A percentile compares a stretch with the other conserved stretches of the same genome.
phyloP scores from a whole-genome alignment of 805 yeast species.

The Starmerella kuoi region DNA sequence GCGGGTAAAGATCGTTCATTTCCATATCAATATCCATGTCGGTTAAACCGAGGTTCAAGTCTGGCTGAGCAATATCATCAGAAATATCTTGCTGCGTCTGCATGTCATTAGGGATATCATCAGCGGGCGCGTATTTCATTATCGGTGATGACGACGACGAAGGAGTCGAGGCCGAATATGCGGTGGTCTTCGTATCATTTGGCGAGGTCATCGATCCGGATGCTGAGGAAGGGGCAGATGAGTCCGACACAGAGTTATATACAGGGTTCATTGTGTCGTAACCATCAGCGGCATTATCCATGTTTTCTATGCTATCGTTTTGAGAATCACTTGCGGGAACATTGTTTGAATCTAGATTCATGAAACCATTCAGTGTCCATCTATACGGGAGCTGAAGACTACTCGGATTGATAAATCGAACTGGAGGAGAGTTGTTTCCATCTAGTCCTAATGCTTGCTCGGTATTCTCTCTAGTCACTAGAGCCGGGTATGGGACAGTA shows the following conservation, averaged over 20 bases:
- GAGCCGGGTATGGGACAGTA: neutral
- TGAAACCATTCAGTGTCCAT: neutral
- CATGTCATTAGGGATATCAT: no score
- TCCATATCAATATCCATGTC: slow-evolving; percentile 7
- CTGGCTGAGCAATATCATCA: neutral
- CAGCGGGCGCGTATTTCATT: no score
- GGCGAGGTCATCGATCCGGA: neutral
- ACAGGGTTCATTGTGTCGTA: no score
- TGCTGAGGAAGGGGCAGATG: neutral
- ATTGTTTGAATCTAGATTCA: neutral
- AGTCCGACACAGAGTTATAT: neutral
- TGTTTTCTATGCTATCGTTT: neutral
- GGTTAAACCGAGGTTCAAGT: neutral
- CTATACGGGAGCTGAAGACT: slow-evolving; percentile 9
- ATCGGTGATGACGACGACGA: no score
- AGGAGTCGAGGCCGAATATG: neutral
- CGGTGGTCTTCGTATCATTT: neutral
- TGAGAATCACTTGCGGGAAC: neutral
- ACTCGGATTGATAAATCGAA: slow-evolving; percentile 17
- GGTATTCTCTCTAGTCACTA: neutral
- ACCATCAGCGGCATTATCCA: neutral
- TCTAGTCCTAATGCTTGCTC: slow-evolving; percentile 6
- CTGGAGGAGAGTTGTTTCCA: slow-evolving; percentile 9
- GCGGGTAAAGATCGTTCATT: slow-evolving; percentile 6
- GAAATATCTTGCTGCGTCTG: neutral